These are phyloP conservation scores for Yamadazyma tumulicola DNA, from an alignment of 805 yeast species.

Conservation along the genomic window DNA sequence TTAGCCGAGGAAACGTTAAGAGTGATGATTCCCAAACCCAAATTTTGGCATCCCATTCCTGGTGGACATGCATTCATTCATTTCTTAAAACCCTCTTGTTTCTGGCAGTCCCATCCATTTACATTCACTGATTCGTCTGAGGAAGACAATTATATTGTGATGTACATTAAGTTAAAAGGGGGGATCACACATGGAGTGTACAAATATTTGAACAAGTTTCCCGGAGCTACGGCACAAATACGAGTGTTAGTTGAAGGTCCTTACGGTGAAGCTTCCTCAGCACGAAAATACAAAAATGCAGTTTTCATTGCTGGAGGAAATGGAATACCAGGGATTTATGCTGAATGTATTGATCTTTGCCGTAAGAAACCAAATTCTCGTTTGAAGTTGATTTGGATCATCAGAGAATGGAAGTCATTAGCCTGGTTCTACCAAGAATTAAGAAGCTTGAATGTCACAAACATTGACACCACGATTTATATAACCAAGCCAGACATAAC, in stretches of 20 bases:
- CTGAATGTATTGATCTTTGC: slow-evolving; percentile 35
- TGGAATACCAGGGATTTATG: slow-evolving; percentile 60
- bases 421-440: slow-evolving; percentile 48
- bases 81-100: slow-evolving; percentile 30
- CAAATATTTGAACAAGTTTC: slow-evolving; percentile 20
- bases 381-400: slow-evolving; percentile 61
- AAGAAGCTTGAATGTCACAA: slow-evolving; percentile 19
- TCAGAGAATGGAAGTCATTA: slow-evolving; percentile 51
- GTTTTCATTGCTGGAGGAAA: slow-evolving; percentile 70
- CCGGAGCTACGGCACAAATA: slow-evolving; percentile 22
- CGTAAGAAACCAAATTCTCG: slow-evolving; percentile 18
- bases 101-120: slow-evolving; percentile 45
- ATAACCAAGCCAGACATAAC: slow-evolving; percentile 24
- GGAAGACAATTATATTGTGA: slow-evolving; percentile 21
- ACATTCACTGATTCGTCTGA: slow-evolving; percentile 30
- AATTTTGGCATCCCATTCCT: slow-evolving; percentile 34
- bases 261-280: slow-evolving; percentile 54
- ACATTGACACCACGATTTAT: slow-evolving; percentile 28
- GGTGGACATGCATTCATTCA: slow-evolving; percentile 43
- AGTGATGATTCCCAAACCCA: slow-evolving; percentile 35
- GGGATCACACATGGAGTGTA: slow-evolving; percentile 46
- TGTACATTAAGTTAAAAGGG: slow-evolving; percentile 43
- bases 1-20: slow-evolving; percentile 37
- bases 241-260: slow-evolving; percentile 52
- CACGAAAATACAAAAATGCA: slow-evolving; percentile 49